Percentiles rank a stretch among this genome's conserved stretches.
phyloP scores from a whole-genome alignment of 208 protist genomes.

The Leishmania braziliensis region DNA sequence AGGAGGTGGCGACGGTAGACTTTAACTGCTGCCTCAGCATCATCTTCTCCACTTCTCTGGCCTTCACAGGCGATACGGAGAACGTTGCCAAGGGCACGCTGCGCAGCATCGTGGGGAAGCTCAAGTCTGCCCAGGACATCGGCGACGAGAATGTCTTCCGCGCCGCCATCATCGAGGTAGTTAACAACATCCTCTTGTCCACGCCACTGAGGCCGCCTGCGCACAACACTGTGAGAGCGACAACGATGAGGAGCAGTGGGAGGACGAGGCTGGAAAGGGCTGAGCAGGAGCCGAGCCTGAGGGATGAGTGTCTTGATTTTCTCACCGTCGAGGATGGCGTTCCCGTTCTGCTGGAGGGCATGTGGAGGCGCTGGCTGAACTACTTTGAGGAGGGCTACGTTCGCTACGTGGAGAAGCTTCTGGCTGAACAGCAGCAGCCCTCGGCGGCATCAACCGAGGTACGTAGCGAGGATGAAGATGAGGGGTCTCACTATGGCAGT shows the following conservation, averaged over 20 bases:
- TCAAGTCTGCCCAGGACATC: slow-evolving; percentile 33
- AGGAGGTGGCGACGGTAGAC: slow-evolving; percentile 22
- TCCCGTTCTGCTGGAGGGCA: slow-evolving; percentile 29
- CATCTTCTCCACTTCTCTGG: slow-evolving; percentile 34
- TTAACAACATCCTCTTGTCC: slow-evolving; percentile 52
- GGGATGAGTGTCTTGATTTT: slow-evolving; percentile 44
- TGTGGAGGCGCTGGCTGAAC: slow-evolving; percentile 34
- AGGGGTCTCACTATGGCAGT: neutral
- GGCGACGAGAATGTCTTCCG: slow-evolving; percentile 40
- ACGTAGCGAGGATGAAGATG: neutral
- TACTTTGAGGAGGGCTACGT: slow-evolving; percentile 33
- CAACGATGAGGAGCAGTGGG: neutral
- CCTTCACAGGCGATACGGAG: slow-evolving; percentile 31
- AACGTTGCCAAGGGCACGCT: slow-evolving; percentile 29
- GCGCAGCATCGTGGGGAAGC: slow-evolving; percentile 28
- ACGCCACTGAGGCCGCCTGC: slow-evolving; percentile 37
- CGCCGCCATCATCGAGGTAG: slow-evolving; percentile 34
- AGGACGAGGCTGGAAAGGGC: neutral
- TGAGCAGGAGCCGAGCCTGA: slow-evolving; percentile 13
- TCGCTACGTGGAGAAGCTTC: slow-evolving; percentile 20
- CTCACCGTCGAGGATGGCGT: slow-evolving; percentile 32
- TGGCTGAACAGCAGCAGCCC: slow-evolving; percentile 9
- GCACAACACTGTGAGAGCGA: neutral
- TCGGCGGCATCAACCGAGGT: neutral
- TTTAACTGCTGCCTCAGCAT: slow-evolving; percentile 38